Evolutionary conservation across 2,329 filamentous ascomycete species (phyloP).

Genomic region (Xylariaceae sp.): DNA sequence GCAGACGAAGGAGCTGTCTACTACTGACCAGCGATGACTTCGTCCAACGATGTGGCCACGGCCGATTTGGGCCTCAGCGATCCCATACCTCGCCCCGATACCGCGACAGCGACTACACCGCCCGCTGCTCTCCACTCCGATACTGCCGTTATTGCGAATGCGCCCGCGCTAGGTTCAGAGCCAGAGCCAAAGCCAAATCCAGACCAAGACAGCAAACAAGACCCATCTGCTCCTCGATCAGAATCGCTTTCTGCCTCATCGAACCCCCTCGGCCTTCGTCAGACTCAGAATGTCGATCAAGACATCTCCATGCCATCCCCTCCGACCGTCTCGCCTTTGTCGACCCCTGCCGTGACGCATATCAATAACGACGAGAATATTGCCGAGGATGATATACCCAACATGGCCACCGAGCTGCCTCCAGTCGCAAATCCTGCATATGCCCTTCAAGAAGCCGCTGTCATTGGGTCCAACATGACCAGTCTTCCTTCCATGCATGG

Average conservation of each 20-base stretch:
- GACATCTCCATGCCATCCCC: conserved; percentile 26
- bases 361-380: conserved; percentile 25
- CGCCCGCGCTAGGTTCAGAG: conserved; percentile 10
- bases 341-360: conserved; percentile 29
- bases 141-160: conserved; percentile 12
- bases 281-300: conserved; percentile 13
- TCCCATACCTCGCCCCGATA: conserved; percentile 2
- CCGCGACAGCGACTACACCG: conserved; percentile 1
- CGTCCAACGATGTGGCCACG: conserved; percentile 44
- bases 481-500: background rate
- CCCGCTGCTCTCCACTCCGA: conserved; percentile 3
- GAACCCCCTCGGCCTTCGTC: conserved; percentile 1
- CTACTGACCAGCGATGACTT: conserved; percentile 55
- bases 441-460: conserved; percentile 9
- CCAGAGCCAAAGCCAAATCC: background rate
- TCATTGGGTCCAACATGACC: conserved; percentile 4
- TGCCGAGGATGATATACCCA: conserved; percentile 19
- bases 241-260: background rate
- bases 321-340: conserved; percentile 31
- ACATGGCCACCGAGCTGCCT: conserved; percentile 16
- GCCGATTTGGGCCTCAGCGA: conserved; percentile 5
- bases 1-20: conserved; percentile 53
- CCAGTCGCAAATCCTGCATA: conserved; percentile 8
- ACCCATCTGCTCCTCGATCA: conserved; percentile 2
- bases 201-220: conserved; percentile 2